Evolutionary conservation across 148 eudicot genomes (phyloP).

Genomic region (Polygonum maritimum): DNA sequence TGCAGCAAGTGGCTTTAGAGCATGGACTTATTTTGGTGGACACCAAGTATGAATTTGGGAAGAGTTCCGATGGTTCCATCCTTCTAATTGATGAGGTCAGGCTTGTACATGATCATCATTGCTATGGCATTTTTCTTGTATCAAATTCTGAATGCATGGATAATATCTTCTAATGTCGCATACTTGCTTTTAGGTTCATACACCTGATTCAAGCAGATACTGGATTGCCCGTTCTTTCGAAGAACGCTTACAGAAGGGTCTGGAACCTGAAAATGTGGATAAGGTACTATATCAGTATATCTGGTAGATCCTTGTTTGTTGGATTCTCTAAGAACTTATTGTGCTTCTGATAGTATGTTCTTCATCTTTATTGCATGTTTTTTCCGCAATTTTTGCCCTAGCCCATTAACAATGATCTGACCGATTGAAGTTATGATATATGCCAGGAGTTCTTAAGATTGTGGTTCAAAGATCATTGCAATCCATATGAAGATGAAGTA

Average conservation of each 20-base stretch:
- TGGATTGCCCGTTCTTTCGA: conserved; percentile 82
- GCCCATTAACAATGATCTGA: neutral
- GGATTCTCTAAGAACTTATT: neutral
- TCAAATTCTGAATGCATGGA: neutral
- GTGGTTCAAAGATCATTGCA: conserved; percentile 91
- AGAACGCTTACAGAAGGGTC: conserved; percentile 54
- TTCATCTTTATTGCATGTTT: neutral
- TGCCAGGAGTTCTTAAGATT: conserved; percentile 86
- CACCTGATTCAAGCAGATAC: conserved; percentile 98
- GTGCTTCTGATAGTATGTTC: neutral
- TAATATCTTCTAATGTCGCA: neutral
- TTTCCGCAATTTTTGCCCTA: neutral
- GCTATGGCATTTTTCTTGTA: neutral
- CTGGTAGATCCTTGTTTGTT: neutral
- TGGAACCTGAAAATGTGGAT: conserved; percentile 95
- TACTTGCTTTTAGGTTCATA: conserved; percentile 55
- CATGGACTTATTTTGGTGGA: conserved; percentile 91
- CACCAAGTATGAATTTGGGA: conserved; percentile 97
- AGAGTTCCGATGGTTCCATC: conserved; percentile 69
- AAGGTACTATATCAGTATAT: conserved; percentile 31
- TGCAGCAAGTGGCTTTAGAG: conserved; percentile 70
- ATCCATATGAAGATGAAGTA: conserved; percentile 89
- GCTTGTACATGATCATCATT: neutral
- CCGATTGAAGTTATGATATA: conserved; percentile 1
- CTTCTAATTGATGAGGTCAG: conserved; percentile 80